A percentile compares a stretch with the other conserved stretches of the same genome.
These are phyloP conservation scores for Ogataea trehaloabstinens DNA, from an alignment of 805 yeast species.

Conservation along the genomic window DNA sequence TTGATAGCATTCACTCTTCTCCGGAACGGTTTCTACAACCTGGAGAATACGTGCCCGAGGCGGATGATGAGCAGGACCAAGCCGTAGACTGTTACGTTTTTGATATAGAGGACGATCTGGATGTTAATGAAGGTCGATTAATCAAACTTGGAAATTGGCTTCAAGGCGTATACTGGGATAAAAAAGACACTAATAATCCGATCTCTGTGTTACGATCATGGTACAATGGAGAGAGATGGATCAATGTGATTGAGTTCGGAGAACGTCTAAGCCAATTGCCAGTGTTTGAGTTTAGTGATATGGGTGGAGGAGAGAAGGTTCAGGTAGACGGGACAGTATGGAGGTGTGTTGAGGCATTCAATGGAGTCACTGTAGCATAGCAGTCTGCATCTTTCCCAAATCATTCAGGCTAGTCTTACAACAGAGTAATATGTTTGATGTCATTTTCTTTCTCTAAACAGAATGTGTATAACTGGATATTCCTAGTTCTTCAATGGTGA, in stretches of 20 bases:
- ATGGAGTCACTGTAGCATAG: background rate
- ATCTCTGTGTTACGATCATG: slow-evolving; percentile 21
- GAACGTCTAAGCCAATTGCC: slow-evolving; percentile 13
- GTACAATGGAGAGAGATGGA: slow-evolving; percentile 12
- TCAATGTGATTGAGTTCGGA: slow-evolving; percentile 17
- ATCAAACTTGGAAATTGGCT: slow-evolving; percentile 50
- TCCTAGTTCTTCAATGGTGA: slow-evolving; percentile 39
- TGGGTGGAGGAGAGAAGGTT: slow-evolving; percentile 11
- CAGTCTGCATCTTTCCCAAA: no score
- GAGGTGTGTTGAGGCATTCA: slow-evolving; percentile 20
- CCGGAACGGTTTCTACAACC: slow-evolving; percentile 24
- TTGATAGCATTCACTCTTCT: slow-evolving; percentile 38
- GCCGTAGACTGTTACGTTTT: slow-evolving; percentile 15
- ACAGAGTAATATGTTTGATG: no score
- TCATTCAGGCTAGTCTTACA: no score
- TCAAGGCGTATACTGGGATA: slow-evolving; percentile 45
- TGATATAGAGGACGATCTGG: slow-evolving; percentile 28
- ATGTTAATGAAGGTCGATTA: slow-evolving; percentile 39
- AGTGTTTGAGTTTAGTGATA: slow-evolving; percentile 5
- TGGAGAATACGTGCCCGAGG: slow-evolving; percentile 5
- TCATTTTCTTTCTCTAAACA: slow-evolving; percentile 4
- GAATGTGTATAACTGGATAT: background rate
- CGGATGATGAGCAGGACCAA: background rate
- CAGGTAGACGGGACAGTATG: slow-evolving; percentile 16
- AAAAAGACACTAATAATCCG: slow-evolving; percentile 23